phyloP scores from a whole-genome alignment of 805 yeast species.

The Myxozyma lipomycoides region DNA sequence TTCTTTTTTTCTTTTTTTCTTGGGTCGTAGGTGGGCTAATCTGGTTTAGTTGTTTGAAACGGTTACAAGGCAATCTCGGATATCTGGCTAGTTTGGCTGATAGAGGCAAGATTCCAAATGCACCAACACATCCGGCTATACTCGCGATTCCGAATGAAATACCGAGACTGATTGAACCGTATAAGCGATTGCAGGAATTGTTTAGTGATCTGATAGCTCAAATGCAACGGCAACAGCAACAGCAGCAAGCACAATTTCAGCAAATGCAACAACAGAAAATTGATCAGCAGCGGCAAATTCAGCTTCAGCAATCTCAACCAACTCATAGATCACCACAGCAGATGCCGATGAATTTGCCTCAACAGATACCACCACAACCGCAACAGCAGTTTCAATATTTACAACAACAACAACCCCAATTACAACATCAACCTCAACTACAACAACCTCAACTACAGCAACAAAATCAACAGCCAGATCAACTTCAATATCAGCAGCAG shows the following conservation, averaged over 20 bases:
- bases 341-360: neutral
- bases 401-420: neutral
- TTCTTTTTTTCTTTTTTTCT: neutral
- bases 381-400: slow-evolving; percentile 8
- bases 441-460: slow-evolving; percentile 5
- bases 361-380: slow-evolving; percentile 2
- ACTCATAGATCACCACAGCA: neutral
- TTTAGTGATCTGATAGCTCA: slow-evolving; percentile 32
- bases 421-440: slow-evolving; percentile 6
- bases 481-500: slow-evolving; percentile 1
- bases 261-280: slow-evolving; percentile 24
- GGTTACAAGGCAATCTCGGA: slow-evolving; percentile 38
- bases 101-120: slow-evolving; percentile 25
- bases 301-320: neutral
- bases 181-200: slow-evolving; percentile 34
- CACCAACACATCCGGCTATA: slow-evolving; percentile 34
- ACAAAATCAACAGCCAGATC: slow-evolving; percentile 9
- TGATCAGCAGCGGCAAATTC: neutral
- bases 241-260: slow-evolving; percentile 28
- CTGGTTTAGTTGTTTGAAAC: slow-evolving; percentile 32
- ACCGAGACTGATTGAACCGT: slow-evolving; percentile 35
- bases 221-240: slow-evolving; percentile 26
- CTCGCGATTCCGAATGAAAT: slow-evolving; percentile 34
- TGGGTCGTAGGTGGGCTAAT: neutral
- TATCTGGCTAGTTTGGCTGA: slow-evolving; percentile 37